Evolutionary conservation across 75 land plant genomes (phyloP).

Genomic region (Sequoia sempervirens): DNA sequence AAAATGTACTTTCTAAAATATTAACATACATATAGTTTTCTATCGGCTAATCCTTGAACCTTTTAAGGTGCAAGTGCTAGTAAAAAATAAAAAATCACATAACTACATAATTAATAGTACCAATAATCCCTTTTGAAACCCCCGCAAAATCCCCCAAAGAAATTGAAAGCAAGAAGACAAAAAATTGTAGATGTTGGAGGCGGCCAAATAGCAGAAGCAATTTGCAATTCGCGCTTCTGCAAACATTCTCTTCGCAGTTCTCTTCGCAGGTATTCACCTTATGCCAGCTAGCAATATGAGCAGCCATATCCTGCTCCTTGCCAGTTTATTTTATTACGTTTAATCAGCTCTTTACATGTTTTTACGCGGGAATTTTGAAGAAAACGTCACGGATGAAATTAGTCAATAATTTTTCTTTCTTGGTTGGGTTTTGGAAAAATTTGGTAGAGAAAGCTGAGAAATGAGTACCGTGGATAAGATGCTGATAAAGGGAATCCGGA

Average conservation of each 20-base stretch:
- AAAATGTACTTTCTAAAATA: too few species aligned
- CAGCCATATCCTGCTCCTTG: not conserved
- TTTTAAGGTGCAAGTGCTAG: too few species aligned
- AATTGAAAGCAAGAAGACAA: too few species aligned
- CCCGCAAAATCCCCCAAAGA: too few species aligned
- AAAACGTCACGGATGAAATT: not conserved
- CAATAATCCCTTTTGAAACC: too few species aligned
- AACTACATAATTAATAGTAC: too few species aligned
- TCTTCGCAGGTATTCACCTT: not conserved
- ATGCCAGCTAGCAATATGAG: not conserved
- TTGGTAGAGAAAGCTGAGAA: not conserved
- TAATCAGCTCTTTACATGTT: not conserved
- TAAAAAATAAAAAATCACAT: too few species aligned
- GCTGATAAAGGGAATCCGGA: slow-evolving; percentile 98
- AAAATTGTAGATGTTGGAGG: not conserved
- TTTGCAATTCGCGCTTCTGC: not conserved
- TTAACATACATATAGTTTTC: too few species aligned
- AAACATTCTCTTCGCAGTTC: too few species aligned
- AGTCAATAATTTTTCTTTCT: not conserved
- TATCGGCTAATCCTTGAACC: too few species aligned
- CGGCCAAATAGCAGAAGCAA: not conserved
- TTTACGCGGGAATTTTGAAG: not conserved
- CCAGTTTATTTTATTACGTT: not conserved
- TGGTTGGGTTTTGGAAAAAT: not conserved
- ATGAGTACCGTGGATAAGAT: slow-evolving; percentile 99